Percentiles rank a stretch among this genome's conserved stretches.
phyloP scores from a whole-genome alignment of 2,329 filamentous ascomycete genomes.

The Xenosphaeropsis pyriputrescens region DNA sequence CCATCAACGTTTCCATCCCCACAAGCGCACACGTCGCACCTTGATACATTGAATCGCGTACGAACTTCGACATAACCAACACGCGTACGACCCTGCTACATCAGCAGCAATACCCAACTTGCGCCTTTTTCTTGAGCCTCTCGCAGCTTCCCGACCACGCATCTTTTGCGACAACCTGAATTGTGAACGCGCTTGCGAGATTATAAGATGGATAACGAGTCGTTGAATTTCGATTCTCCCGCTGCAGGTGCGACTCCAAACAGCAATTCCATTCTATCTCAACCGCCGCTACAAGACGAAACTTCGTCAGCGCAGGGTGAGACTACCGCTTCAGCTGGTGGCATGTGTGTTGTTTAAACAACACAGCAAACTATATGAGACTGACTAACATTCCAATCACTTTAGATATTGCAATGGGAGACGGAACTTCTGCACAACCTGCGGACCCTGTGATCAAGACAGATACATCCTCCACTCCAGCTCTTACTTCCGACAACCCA shows the following conservation, averaged over 20 bases:
- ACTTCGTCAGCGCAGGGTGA: constrained; percentile 9
- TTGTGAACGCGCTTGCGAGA: constrained; percentile 5
- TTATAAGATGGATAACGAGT: constrained; percentile 41
- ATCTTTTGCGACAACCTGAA: constrained; percentile 16
- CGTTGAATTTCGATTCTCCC: constrained; percentile 40
- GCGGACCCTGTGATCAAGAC: constrained; percentile 39
- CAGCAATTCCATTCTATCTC: constrained; percentile 39
- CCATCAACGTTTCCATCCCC: no score
- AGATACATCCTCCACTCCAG: constrained; percentile 43
- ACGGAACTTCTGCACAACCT: constrained; percentile 21
- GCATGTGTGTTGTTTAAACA: constrained; percentile 3
- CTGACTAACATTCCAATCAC: constrained; percentile 3
- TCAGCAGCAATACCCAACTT: no score
- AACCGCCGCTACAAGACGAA: constrained; percentile 35
- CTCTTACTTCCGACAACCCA: constrained; percentile 44
- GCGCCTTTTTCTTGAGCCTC: no score
- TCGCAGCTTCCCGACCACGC: neutral
- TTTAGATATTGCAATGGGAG: constrained; percentile 50
- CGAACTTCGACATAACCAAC: no score
- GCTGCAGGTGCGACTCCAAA: constrained; percentile 39
- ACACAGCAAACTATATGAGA: no score
- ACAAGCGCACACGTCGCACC: no score
- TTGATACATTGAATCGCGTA: no score
- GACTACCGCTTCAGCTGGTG: constrained; percentile 12
- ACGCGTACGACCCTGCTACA: no score